A percentile compares a stretch with the other conserved stretches of the same genome.
Evolutionary conservation across 2,329 filamentous ascomycete species (phyloP).

Genomic region (Epichloe sibirici): DNA sequence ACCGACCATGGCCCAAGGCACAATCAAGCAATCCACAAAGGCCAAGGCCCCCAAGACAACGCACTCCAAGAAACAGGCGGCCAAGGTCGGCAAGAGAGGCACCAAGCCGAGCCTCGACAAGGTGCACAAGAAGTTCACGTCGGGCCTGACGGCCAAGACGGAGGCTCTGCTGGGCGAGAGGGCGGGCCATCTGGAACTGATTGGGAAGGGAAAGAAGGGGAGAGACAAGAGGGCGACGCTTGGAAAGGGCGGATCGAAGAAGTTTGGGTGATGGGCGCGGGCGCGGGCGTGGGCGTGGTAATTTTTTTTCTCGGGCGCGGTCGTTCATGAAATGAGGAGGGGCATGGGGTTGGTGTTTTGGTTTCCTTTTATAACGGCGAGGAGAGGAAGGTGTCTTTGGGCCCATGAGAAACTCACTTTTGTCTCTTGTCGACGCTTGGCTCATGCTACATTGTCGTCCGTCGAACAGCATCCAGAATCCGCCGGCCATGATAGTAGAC

Average conservation of each 20-base stretch:
- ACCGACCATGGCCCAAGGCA: conserved; percentile 40
- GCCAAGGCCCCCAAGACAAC: conserved; percentile 27
- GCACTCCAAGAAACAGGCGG: conserved; percentile 30
- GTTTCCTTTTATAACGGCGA: no score
- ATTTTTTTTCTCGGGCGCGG: no score
- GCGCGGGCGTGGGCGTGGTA: no score
- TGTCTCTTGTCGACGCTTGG: no score
- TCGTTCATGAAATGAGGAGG: no score
- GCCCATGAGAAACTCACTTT: no score
- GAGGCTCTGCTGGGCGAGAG: conserved; percentile 47
- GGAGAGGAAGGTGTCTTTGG: no score
- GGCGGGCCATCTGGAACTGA: conserved; percentile 47
- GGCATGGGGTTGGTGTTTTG: no score
- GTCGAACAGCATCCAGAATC: no score
- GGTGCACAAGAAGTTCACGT: conserved; percentile 41
- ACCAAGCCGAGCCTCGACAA: conserved; percentile 36
- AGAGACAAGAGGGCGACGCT: conserved; percentile 24
- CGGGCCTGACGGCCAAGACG: conserved; percentile 41
- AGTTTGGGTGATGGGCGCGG: conserved; percentile 35
- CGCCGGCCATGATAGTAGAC: no score
- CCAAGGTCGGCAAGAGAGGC: conserved; percentile 38
- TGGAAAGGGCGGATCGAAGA: conserved; percentile 37
- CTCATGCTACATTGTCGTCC: no score
- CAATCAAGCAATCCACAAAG: conserved; percentile 34
- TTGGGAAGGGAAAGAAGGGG: conserved; percentile 42